A percentile compares a stretch with the other conserved stretches of the same genome.
Evolutionary conservation across 257 asterid genomes (phyloP).

Genomic region (Fraxinus americana): DNA sequence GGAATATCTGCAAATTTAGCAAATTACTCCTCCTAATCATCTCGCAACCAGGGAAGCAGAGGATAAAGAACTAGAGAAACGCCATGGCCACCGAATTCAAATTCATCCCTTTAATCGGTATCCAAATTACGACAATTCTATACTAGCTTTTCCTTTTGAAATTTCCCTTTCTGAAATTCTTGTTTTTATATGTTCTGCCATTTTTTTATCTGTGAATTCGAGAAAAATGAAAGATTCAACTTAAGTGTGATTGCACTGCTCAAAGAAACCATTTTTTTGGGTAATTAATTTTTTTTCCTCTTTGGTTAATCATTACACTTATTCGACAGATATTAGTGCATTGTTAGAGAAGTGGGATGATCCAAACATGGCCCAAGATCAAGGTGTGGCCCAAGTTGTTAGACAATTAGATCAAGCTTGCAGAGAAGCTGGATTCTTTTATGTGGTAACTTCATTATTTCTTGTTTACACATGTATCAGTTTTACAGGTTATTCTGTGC

Average conservation of each 20-base stretch:
- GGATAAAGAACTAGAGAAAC: not conserved
- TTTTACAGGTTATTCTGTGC: not conserved
- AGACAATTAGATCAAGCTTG: constrained; percentile 74
- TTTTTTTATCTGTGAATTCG: not conserved
- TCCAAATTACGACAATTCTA: not conserved
- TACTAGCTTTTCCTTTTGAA: not conserved
- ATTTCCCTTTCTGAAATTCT: not conserved
- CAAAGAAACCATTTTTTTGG: not conserved
- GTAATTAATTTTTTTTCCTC: not conserved
- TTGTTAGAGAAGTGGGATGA: constrained; percentile 78
- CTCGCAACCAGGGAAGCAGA: too few relatives aligned
- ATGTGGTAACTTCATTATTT: constrained; percentile 51
- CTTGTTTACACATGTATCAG: not conserved
- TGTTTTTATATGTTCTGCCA: not conserved
- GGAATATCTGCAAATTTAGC: too few relatives aligned
- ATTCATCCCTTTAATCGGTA: constrained; percentile 82
- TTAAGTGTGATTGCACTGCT: not conserved
- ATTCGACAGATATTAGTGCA: constrained; percentile 59
- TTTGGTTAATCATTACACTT: not conserved
- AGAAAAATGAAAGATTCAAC: not conserved
- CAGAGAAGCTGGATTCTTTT: constrained; percentile 79
- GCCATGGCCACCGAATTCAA: constrained; percentile 86
- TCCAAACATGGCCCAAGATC: constrained; percentile 57
- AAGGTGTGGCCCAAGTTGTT: constrained; percentile 67
- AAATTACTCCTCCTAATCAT: too few relatives aligned